Base-by-base conservation (phyloP, 2,329 filamentous ascomycete genomes). In the Diaporthe ilicicola region DNA sequence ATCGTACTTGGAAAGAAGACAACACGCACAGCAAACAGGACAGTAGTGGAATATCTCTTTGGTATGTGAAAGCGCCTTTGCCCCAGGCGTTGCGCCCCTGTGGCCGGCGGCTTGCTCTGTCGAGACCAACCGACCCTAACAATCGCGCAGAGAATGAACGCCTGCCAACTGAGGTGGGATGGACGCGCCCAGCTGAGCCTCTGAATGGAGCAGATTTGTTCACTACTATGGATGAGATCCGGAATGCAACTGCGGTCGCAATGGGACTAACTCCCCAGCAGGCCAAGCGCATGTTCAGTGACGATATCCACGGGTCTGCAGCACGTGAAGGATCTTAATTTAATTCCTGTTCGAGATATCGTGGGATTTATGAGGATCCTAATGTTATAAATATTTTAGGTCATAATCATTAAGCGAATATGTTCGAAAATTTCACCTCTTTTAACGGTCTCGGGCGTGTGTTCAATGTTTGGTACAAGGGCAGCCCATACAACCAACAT, bases 1-100 rank as follows among this genome's bases (percentile, higher is more conserved):
- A 78, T 87, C 15, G 82, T 81, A 0, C 84, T 89, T 55, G 87
- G 87, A 0, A 81, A 87, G 73, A 76, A 81, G 2, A 70, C 77
- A 0, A 62, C 76, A 1, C 82, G 77, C 0, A 84, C 80, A 0
- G 86, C 85, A 2, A 76, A 81, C 7, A 77, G 80, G 67, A 74
- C 73, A 0, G 69, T 82, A 9, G 80, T 87, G 0, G 81, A 84
- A 56, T 87, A 82, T 56, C 84, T 85, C 69, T 85, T 87, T 69
- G 76, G 84, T 84, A 74, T 75, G 82, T 53, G 42, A 32, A 27
- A 19, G 32, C 5, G 15, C 19, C n/a, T 9, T 17, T 3, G 1
- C 19, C n/a, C 15, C 2, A n/a, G n/a, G 19, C 8, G 39, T 24
- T 17, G n/a, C 55, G 24, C 7, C 39, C 10, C 39, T 19, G 34